Evolutionary conservation across 75 land plant species (phyloP).

Genomic region (Cunninghamia lanceolata): DNA sequence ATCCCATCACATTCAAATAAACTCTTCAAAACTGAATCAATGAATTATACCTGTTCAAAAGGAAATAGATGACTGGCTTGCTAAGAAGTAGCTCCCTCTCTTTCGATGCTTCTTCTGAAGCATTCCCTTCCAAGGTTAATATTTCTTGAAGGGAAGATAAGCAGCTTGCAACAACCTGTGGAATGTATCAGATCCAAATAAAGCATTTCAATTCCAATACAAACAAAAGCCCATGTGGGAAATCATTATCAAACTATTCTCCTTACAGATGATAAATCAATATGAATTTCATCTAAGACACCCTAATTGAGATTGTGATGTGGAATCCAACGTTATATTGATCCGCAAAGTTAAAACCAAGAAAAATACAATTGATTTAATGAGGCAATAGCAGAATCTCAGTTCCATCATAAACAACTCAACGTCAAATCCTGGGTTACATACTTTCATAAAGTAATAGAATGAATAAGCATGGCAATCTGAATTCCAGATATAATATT

Average conservation of each 20-base stretch:
- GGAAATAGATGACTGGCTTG: constrained; percentile 64
- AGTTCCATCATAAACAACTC: neutral
- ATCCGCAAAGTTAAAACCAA: neutral
- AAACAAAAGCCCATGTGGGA: neutral
- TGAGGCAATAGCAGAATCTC: neutral
- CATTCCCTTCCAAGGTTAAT: constrained; percentile 60
- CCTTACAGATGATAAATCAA: neutral
- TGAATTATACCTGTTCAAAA: constrained; percentile 67
- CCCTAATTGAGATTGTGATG: neutral
- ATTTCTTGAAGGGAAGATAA: constrained; percentile 87
- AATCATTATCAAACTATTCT: neutral
- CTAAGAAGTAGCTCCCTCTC: constrained; percentile 77
- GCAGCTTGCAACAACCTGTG: constrained; percentile 94
- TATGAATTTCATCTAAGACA: neutral
- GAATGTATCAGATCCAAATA: neutral
- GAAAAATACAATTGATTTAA: neutral
- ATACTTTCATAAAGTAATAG: neutral
- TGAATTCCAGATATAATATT: neutral
- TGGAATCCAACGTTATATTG: too few relatives aligned
- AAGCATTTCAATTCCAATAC: neutral
- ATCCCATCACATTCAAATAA: neutral
- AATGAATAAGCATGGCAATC: neutral
- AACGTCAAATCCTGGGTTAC: neutral
- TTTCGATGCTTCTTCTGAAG: constrained; percentile 62
- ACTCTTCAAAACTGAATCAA: neutral